Conservation (phyloP, 2,329 filamentous ascomycete species). For the Aspergillus phoenicis region DNA sequence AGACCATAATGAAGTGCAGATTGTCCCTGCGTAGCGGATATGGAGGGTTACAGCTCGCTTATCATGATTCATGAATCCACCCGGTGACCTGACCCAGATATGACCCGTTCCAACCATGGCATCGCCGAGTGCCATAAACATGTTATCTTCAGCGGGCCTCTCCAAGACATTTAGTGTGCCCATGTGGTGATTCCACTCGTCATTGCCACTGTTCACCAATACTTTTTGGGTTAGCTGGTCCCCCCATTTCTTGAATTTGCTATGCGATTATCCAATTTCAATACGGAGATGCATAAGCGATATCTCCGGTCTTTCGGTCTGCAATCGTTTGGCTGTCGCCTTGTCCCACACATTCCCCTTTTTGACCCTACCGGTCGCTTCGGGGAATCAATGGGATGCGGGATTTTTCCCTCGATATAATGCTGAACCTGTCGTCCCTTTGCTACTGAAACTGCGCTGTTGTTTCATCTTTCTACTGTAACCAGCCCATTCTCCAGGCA, state of each 20-base stretch:
- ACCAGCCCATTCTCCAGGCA: background rate
- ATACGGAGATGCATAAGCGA: background rate
- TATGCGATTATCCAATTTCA: background rate
- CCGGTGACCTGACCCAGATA: background rate
- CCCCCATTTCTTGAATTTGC: background rate
- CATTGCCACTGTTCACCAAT: background rate
- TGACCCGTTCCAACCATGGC: background rate
- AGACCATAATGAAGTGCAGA: too few relatives aligned
- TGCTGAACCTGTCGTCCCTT: background rate
- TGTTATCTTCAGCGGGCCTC: background rate
- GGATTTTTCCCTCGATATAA: slow-evolving; percentile 3
- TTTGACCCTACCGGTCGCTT: background rate
- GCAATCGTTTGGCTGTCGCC: slow-evolving; percentile 1
- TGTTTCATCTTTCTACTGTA: slow-evolving; percentile 3
- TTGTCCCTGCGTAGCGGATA: too few relatives aligned
- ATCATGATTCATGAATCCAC: background rate
- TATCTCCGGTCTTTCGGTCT: background rate
- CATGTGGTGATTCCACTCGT: background rate
- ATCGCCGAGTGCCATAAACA: background rate
- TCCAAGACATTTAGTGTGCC: background rate
- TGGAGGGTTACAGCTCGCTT: background rate
- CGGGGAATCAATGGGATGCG: background rate
- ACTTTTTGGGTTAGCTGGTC: background rate
- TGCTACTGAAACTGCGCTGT: background rate
- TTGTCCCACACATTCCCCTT: slow-evolving; percentile 10